A percentile compares a stretch with the other conserved stretches of the same genome.
phyloP scores from a whole-genome alignment of 2,329 filamentous ascomycete genomes.

The Emergomyces pasteurianus region DNA sequence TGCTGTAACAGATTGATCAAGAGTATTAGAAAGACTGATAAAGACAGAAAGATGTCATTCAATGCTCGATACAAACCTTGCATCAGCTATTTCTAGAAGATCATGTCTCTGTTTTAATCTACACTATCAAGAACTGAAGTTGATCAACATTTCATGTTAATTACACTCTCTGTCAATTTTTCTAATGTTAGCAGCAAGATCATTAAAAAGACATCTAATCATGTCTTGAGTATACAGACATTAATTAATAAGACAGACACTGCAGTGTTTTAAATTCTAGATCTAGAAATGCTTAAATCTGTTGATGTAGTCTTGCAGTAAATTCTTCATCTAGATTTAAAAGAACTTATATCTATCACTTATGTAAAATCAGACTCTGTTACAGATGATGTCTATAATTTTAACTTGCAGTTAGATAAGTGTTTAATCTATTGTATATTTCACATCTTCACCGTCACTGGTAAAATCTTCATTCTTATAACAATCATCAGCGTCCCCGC shows the following conservation, averaged over 20 bases:
- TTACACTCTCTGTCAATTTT: slow-evolving; percentile 54
- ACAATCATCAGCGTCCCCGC: slow-evolving; percentile 44
- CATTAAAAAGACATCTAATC: slow-evolving; percentile 9
- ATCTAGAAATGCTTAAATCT: slow-evolving; percentile 61
- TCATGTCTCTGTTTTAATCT: slow-evolving; percentile 48
- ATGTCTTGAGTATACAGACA: slow-evolving; percentile 32
- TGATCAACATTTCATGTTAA: slow-evolving; percentile 48
- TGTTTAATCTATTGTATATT: slow-evolving; percentile 57
- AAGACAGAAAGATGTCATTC: slow-evolving; percentile 49
- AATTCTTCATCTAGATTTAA: slow-evolving; percentile 54
- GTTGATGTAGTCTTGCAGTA: slow-evolving; percentile 50
- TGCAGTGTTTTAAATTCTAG: slow-evolving; percentile 47
- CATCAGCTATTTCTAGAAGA: slow-evolving; percentile 58
- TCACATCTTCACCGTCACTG: slow-evolving; percentile 49
- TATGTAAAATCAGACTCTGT: slow-evolving; percentile 60
- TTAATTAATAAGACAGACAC: slow-evolving; percentile 52
- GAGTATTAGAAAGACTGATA: slow-evolving; percentile 48
- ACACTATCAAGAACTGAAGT: slow-evolving; percentile 8
- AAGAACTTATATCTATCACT: slow-evolving; percentile 54
- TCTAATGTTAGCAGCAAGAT: slow-evolving; percentile 39
- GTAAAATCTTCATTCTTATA: slow-evolving; percentile 60
- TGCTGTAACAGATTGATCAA: slow-evolving; percentile 54
- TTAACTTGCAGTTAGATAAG: slow-evolving; percentile 56
- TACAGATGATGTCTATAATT: slow-evolving; percentile 71
- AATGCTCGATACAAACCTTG: slow-evolving; percentile 64